Conservation (phyloP, 805 yeast species). For the Lipomyces lipofer region DNA sequence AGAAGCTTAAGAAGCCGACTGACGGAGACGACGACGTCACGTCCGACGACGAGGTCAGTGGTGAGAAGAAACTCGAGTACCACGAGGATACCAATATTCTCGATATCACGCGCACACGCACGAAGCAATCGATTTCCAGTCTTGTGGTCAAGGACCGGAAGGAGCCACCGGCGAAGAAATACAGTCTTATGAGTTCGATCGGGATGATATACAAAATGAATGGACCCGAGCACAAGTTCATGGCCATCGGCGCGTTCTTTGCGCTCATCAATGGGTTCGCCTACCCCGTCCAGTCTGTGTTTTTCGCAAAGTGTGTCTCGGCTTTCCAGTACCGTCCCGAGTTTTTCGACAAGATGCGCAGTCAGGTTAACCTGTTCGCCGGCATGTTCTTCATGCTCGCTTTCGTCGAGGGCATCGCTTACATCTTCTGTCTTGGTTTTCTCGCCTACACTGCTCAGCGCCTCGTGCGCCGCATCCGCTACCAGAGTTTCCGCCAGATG, state of each 20-base stretch:
- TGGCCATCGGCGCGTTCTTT: slow-evolving; percentile 5
- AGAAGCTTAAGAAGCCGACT: slow-evolving; percentile 8
- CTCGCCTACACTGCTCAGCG: slow-evolving; percentile 34
- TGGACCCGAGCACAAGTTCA: slow-evolving; percentile 12
- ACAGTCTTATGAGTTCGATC: background rate
- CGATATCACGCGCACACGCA: slow-evolving; percentile 17
- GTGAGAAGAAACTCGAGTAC: slow-evolving; percentile 7
- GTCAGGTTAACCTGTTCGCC: slow-evolving; percentile 43
- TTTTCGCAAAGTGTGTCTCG: slow-evolving; percentile 24
- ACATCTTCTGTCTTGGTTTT: slow-evolving; percentile 43
- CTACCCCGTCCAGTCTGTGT: slow-evolving; percentile 22
- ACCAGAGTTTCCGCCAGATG: slow-evolving; percentile 32
- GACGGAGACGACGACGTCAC: background rate
- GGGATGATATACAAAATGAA: slow-evolving; percentile 8
- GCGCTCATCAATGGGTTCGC: slow-evolving; percentile 27
- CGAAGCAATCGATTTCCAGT: slow-evolving; percentile 22
- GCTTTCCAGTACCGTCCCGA: slow-evolving; percentile 37
- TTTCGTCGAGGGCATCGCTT: slow-evolving; percentile 42
- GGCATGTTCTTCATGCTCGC: slow-evolving; percentile 42
- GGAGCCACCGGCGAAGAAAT: background rate
- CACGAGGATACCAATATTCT: slow-evolving; percentile 23
- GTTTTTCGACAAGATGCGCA: slow-evolving; percentile 39
- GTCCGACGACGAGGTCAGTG: background rate
- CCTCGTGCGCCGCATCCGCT: slow-evolving; percentile 35
- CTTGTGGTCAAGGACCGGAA: slow-evolving; percentile 1